These are phyloP conservation scores for Angophora floribunda DNA, from an alignment of 345 rosid genomes.

Conservation along the genomic window DNA sequence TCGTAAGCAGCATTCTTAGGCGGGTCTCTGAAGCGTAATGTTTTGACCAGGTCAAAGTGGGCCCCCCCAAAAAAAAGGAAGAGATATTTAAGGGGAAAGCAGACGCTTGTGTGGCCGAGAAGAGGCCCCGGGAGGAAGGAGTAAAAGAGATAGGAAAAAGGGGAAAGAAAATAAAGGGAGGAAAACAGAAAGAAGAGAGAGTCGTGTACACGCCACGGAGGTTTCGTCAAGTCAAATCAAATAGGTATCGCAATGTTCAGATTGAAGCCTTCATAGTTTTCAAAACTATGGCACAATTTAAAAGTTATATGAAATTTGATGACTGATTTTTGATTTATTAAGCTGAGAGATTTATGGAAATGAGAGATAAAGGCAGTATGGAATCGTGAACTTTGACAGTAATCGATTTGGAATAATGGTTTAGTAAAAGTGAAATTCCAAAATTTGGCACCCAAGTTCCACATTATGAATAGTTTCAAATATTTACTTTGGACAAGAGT, in stretches of 20 bases:
- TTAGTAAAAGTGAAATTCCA: not conserved
- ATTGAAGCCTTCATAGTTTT: no score
- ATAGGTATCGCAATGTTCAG: no score
- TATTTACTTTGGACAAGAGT: no score
- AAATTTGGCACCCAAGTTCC: not conserved
- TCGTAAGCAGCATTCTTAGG: not conserved
- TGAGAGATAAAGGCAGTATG: rapidly evolving
- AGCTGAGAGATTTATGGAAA: no score
- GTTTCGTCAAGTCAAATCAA: not conserved
- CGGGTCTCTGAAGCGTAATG: not conserved
- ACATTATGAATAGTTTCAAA: rapidly evolving
- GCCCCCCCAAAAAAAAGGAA: no score
- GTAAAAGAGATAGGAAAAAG: not conserved
- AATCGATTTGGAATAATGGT: rapidly evolving
- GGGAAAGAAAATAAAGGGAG: not conserved
- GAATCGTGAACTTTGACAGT: rapidly evolving
- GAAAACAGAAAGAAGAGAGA: not conserved
- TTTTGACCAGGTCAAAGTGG: no score
- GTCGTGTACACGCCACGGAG: no score
- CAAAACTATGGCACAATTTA: not conserved
- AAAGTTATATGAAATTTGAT: not conserved
- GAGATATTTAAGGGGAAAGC: not conserved
- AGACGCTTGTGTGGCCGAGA: not conserved
- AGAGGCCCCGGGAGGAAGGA: not conserved
- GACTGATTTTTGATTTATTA: not conserved